Base-by-base conservation (phyloP, 2,329 filamentous ascomycete genomes). In the Xylariaceae sp. region DNA sequence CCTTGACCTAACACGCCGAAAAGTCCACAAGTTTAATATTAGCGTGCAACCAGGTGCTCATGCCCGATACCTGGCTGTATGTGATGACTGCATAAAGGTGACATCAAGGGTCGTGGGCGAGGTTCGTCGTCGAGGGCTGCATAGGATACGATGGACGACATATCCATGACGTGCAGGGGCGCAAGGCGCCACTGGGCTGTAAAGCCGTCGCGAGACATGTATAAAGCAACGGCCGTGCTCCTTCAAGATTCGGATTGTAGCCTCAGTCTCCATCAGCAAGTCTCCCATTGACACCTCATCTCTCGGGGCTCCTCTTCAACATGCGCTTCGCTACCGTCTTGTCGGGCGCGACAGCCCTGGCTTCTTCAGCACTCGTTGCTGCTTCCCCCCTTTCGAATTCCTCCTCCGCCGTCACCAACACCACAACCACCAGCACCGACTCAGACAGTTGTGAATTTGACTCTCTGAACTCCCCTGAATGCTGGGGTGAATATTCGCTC, bases 401-500 rank as follows among this genome's bases (percentile, higher is more conserved):
- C 56, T 34, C 60, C 9, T 5, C 23, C 23, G 23, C 23, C 23
- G 23, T 30, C 23, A 30, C 23, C 23, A 30, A 30, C 23, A 30
- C 23, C 23, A 30, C 23, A 30, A 30, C 23, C 5, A 30, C 23
- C 23, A 49, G 17, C 44, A 63, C 62, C 55, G 57, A 62, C 48
- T 39, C 51, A 5, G 49, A 49, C 39, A 15, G 45, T 13, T 69
- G 67, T 53, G 66, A 71, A 45, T 69, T 69, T 17, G 58, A 69
- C 49, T 64, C 66, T 52, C 63, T 64, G 7, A 69, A 67, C 17
- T 69, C 72, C 42, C 72, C 74, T 10, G 62, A 64, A 11, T 69
- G 74, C 57, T 80, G 80, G 80, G 79, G 80, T 23, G 73, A 80
- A 49, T 78, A 77, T 61, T 76, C 76, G 53, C 74, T 82, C 51